Evolutionary conservation across 441 rosid species (phyloP), one percentile per base, ranked within the genome.

Genomic region (Melastoma candidum): DNA sequence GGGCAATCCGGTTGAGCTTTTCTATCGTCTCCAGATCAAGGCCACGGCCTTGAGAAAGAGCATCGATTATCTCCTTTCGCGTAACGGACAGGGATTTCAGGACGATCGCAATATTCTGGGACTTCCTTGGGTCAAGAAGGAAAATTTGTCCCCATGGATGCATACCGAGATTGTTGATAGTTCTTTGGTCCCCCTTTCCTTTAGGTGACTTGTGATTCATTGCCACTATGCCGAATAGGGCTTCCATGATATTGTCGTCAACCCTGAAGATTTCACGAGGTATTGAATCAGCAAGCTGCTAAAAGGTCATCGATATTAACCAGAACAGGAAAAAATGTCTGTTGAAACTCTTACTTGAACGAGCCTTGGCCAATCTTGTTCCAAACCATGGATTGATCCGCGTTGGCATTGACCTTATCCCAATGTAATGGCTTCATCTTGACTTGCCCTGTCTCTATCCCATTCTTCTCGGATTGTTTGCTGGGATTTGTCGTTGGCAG

Each of bases 341-440:
- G 25, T 13, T 12, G 8, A 52, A 14, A 10, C 22, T 2, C 8
- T 79, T 80, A 87, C 98, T 84, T 75, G 55, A 88, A 83, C 48
- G 96, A 94, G 27, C 97, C 99, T 1, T 76, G 78, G 14, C 76
- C 75, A 47, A 93, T 77, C 61, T 77, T 83, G 82, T 93, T 89
- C 97, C 99, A 87, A 63, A 87, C 97, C 96, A 93, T 87, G 39
- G 99, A 86, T 65, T 76, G 85, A n/a, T 74, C 80, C 1, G 66
- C 44, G 46, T 78, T 80, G 26, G 68, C 77, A 69, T 80, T 81
- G 53, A 89, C 82, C 67, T 89, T 87, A 67, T 94, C 97, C 99
- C 96, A 85, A 60, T 87, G 99, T 70, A 89, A 64, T 36, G 97
- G 94, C 79, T 84, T 89, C 55, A 94, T 71, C 70, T 87, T 89